phyloP scores from a whole-genome alignment of 345 rosid genomes.

The Citrus sp. region DNA sequence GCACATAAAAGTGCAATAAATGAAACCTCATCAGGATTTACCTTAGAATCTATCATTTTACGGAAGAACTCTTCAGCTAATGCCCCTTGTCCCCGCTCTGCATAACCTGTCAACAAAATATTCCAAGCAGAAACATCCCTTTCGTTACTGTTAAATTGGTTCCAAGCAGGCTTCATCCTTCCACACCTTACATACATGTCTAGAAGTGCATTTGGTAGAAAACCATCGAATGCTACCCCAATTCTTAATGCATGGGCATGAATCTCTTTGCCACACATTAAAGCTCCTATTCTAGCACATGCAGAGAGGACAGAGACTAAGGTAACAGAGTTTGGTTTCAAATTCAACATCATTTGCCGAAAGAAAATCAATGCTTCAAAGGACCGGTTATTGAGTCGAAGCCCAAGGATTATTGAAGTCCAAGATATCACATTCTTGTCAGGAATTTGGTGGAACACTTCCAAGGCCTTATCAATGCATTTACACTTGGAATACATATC shows the following conservation, averaged over 20 bases:
- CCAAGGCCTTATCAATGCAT: constrained; percentile 57
- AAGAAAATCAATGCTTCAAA: constrained; percentile 73
- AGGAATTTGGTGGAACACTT: constrained; percentile 57
- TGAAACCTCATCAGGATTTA: constrained; percentile 67
- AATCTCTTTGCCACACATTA: constrained; percentile 78
- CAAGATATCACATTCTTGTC: constrained; percentile 79
- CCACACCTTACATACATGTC: constrained; percentile 88
- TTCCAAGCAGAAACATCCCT: constrained; percentile 80
- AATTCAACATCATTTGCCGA: constrained; percentile 51
- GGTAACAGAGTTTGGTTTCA: constrained; percentile 65
- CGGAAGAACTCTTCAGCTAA: constrained; percentile 53
- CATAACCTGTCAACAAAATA: constrained; percentile 67
- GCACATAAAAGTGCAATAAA: constrained; percentile 72
- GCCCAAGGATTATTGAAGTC: constrained; percentile 75
- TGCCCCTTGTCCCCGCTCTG: constrained; percentile 61
- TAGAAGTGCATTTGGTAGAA: constrained; percentile 61
- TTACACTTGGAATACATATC: constrained; percentile 91
- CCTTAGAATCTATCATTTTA: constrained; percentile 53
- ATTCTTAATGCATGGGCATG: constrained; percentile 65
- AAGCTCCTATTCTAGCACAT: constrained; percentile 77
- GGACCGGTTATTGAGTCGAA: constrained; percentile 66
- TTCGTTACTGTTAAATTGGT: constrained; percentile 50
- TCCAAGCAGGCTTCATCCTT: constrained; percentile 56
- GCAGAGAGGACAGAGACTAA: constrained; percentile 73
- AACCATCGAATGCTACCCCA: constrained; percentile 51